Evolutionary conservation across 164 flowering plant species (phyloP).

Genomic region (Malania oleifera): DNA sequence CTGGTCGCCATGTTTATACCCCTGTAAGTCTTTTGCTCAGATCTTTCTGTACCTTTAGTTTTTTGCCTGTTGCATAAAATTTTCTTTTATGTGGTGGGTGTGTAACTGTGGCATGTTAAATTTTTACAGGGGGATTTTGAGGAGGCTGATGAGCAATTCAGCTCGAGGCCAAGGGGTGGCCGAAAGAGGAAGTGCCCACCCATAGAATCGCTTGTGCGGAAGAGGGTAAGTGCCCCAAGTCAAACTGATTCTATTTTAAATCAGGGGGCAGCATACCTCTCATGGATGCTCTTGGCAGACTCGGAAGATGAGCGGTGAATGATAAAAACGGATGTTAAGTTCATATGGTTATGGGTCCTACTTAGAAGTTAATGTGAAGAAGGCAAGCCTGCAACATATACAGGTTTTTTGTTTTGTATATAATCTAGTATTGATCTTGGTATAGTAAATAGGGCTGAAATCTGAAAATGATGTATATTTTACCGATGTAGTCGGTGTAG

Average conservation of each 20-base stretch:
- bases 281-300: conserved; percentile 25
- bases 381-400: too few species aligned
- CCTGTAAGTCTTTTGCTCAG: conserved; percentile 29
- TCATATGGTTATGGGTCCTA: too few species aligned
- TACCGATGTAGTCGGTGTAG: too few species aligned
- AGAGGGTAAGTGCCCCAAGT: conserved; percentile 51
- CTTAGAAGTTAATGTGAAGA: too few species aligned
- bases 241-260: conserved; percentile 13
- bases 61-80: neutral
- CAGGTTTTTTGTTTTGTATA: too few species aligned
- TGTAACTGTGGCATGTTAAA: neutral
- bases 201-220: conserved; percentile 48
- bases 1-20: conserved; percentile 45
- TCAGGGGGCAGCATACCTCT: conserved; percentile 21
- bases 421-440: too few species aligned
- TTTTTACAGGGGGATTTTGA: conserved; percentile 57
- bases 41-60: neutral
- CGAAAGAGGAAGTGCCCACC: conserved; percentile 45
- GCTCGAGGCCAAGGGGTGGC: conserved; percentile 66
- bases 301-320: too few species aligned
- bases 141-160: conserved; percentile 52
- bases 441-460: too few species aligned
- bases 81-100: neutral
- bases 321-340: too few species aligned
- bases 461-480: too few species aligned